These are phyloP conservation scores for Scorias spongiosa DNA, from an alignment of 2,329 filamentous ascomycete genomes.

Conservation along the genomic window DNA sequence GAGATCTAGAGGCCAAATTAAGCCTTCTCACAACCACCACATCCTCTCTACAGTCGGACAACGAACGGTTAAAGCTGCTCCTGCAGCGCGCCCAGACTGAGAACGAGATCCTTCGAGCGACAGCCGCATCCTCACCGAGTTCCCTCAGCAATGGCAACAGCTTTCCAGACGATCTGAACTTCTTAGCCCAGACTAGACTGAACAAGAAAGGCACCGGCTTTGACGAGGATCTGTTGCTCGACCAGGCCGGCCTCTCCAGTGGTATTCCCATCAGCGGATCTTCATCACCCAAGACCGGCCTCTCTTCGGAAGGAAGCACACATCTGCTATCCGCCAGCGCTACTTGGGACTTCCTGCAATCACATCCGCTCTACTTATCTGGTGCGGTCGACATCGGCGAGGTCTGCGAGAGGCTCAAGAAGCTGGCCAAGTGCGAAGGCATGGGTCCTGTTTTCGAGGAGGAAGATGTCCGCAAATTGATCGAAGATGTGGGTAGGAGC, in stretches of 20 bases:
- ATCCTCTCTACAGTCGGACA: constrained; percentile 59
- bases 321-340: constrained; percentile 56
- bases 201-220: constrained; percentile 5
- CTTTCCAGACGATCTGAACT: constrained; percentile 16
- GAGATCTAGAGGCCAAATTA: constrained; percentile 80
- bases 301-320: constrained; percentile 23
- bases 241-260: constrained; percentile 7
- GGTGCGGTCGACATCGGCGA: constrained; percentile 68
- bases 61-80: constrained; percentile 71
- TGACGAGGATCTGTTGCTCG: constrained; percentile 6
- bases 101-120: constrained; percentile 82
- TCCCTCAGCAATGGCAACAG: constrained; percentile 26
- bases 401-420: constrained; percentile 66
- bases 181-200: constrained; percentile 9
- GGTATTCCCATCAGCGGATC: constrained; percentile 9
- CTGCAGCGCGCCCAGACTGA: constrained; percentile 75
- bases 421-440: constrained; percentile 65
- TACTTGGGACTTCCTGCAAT: constrained; percentile 81
- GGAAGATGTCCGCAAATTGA: constrained; percentile 53
- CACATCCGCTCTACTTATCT: constrained; percentile 58
- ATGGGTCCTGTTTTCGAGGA: constrained; percentile 79
- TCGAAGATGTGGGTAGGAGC: constrained; percentile 61
- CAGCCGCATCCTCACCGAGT: constrained; percentile 37
- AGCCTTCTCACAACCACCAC: constrained; percentile 60
- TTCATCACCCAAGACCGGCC: constrained; percentile 4